Evolutionary conservation across 352 stramenopile species (phyloP), one percentile per base, ranked within the genome.

Genomic region (Thalassiosira hispida): DNA sequence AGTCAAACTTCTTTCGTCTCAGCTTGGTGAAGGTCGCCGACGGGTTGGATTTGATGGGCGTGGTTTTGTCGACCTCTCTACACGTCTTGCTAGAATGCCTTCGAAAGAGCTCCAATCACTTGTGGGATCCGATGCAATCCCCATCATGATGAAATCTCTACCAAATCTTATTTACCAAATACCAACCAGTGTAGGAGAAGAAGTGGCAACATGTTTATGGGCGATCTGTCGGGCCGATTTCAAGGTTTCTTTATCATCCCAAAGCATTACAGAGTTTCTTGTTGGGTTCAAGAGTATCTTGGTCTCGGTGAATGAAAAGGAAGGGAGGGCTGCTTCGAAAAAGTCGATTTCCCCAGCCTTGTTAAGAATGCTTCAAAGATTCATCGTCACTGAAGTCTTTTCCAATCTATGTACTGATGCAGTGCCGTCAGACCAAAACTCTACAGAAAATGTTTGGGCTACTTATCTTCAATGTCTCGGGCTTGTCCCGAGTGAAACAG

Each of bases 1-100:
- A 12, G 76, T 87, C 4, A 71, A 63, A 51, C 63, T 93, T 29
- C 69, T 93, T 16, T 40, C 79, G 22, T 89, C 85, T 47, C 87
- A 93, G 70, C 73, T 91, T 38, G n/a, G n/a, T 44, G 76, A 81
- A 67, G 81, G 76, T 16, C 77, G 85, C n/a, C 74, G 82, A 12
- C 63, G 80, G 22, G 77, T 83, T 47, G 77, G 81, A 12, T 89
- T 91, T 75, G 87, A 91, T 73, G 87, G 84, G 27, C 60, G 80
- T 53, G 87, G 89, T 11, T 92, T 87, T 69, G 38, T 89, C 44
- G 80, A 87, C 23, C 52, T 88, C 18, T 69, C 53, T 12, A 64
- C 60, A 49, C 69, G 77, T 31, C 56, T 84, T 42, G 33, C 61
- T 18, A 84, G 73, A 76, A 79, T 84, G 63, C 3, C 55, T 23